These are phyloP conservation scores for Lanmaoa pseudosensibilis DNA, from an alignment of 768 basidiomycete genomes.

Conservation along the genomic window DNA sequence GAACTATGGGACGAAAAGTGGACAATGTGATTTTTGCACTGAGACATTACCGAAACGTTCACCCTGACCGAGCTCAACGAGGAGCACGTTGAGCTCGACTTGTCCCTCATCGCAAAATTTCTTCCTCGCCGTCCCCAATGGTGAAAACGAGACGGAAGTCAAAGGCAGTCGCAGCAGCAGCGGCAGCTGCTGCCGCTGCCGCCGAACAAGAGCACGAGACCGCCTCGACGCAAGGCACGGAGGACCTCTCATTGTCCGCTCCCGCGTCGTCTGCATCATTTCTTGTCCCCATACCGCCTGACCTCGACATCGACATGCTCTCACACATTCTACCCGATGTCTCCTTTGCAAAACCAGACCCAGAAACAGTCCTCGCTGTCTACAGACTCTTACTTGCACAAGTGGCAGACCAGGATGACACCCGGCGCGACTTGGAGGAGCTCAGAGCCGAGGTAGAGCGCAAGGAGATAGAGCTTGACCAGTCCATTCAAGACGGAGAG, in stretches of 20 bases:
- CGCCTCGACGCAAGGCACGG: conserved; percentile 34
- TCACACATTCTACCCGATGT: conserved; percentile 60
- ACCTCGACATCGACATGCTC: conserved; percentile 64
- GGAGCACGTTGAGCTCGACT: conserved; percentile 31
- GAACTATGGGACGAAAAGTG: conserved; percentile 7
- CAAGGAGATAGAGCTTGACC: conserved; percentile 83
- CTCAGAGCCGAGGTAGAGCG: conserved; percentile 62
- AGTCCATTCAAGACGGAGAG: conserved; percentile 79
- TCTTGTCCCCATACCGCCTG: conserved; percentile 55
- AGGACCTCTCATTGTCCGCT: conserved; percentile 33
- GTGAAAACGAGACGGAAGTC: conserved; percentile 63
- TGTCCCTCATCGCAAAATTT: not conserved
- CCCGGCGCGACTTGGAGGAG: conserved; percentile 68
- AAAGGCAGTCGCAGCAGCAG: conserved; percentile 49
- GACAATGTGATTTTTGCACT: not conserved
- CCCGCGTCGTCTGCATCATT: conserved; percentile 14
- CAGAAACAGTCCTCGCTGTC: conserved; percentile 59
- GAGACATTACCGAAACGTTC: conserved; percentile 19
- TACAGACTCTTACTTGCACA: conserved; percentile 65
- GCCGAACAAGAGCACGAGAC: conserved; percentile 35
- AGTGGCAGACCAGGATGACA: conserved; percentile 51
- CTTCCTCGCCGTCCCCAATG: conserved; percentile 21
- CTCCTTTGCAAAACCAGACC: conserved; percentile 53
- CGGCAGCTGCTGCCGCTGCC: conserved; percentile 32
- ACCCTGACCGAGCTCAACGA: not conserved